A percentile compares a stretch with the other conserved stretches of the same genome.
Evolutionary conservation across 2,329 filamentous ascomycete species (phyloP).

Genomic region (Diaporthe destruens): DNA sequence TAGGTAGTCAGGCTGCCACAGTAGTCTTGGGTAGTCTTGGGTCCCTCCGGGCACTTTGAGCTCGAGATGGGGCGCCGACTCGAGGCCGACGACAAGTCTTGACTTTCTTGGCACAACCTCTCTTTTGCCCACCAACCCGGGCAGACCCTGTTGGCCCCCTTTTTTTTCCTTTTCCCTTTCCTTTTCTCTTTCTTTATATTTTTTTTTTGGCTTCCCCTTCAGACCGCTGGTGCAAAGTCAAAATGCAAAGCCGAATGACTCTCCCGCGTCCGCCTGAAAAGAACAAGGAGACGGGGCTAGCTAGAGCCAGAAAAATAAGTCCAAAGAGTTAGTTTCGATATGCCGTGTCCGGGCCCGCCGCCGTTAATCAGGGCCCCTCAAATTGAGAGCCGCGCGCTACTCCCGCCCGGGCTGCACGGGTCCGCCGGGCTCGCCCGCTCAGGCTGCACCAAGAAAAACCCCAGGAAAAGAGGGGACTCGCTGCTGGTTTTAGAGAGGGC

Average conservation of each 20-base stretch:
- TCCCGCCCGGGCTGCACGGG: slow-evolving; percentile 12
- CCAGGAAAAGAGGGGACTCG: neutral
- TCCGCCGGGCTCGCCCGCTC: slow-evolving; percentile 10
- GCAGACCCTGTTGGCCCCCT: slow-evolving; percentile 14
- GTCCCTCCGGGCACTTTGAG: neutral
- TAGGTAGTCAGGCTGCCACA: slow-evolving; percentile 4
- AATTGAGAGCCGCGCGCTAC: slow-evolving; percentile 25
- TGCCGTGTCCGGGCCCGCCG: slow-evolving; percentile 19
- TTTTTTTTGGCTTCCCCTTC: neutral
- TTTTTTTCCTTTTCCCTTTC: neutral
- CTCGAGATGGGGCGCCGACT: slow-evolving; percentile 2
- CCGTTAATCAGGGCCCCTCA: neutral
- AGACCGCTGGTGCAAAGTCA: slow-evolving; percentile 11
- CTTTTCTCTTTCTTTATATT: too few relatives aligned
- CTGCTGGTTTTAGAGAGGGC: neutral
- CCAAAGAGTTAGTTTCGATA: slow-evolving; percentile 5
- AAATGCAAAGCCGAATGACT: slow-evolving; percentile 15
- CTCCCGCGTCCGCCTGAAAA: neutral
- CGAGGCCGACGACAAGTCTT: slow-evolving; percentile 5
- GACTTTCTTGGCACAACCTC: slow-evolving; percentile 23
- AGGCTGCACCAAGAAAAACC: slow-evolving; percentile 21
- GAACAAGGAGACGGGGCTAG: neutral
- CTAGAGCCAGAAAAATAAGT: neutral
- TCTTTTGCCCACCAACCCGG: slow-evolving; percentile 1
- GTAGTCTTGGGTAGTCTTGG: slow-evolving; percentile 13